Evolutionary conservation across 108 stramenopile genomes (phyloP).

Genomic region (Craspedostauros australis): DNA sequence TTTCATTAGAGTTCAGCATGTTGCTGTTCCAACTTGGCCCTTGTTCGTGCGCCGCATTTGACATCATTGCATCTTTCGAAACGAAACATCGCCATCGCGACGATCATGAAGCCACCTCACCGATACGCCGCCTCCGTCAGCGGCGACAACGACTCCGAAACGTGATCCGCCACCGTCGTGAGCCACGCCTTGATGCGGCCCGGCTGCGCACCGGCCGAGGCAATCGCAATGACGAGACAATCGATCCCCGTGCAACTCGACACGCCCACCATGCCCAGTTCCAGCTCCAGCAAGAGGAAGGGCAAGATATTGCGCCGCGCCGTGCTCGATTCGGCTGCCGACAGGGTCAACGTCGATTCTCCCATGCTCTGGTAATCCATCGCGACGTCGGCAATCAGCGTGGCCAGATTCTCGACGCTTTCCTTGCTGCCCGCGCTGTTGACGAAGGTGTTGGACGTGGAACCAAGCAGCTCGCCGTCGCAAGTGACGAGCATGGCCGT

Average conservation of each 20-base stretch:
- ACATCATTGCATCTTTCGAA: no score
- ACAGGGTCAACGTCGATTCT: no score
- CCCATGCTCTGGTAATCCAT: slow-evolving; percentile 56
- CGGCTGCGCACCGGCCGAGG: slow-evolving; percentile 50
- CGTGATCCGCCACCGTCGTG: slow-evolving; percentile 52
- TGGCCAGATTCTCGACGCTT: slow-evolving; percentile 50
- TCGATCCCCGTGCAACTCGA: slow-evolving; percentile 52
- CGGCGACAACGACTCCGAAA: slow-evolving; percentile 69
- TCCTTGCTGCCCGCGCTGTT: slow-evolving; percentile 16
- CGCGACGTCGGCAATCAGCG: slow-evolving; percentile 72
- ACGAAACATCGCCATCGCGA: no score
- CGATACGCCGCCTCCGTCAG: slow-evolving; percentile 21
- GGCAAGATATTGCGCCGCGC: no score
- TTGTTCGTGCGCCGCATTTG: no score
- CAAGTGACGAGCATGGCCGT: slow-evolving; percentile 65
- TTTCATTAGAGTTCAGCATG: no score
- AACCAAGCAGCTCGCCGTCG: slow-evolving; percentile 70
- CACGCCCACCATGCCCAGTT: slow-evolving; percentile 57
- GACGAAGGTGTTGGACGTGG: slow-evolving; percentile 20
- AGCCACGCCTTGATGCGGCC: slow-evolving; percentile 67
- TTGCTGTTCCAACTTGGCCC: no score
- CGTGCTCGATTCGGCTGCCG: no score
- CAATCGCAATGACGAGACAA: slow-evolving; percentile 73
- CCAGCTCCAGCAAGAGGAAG: slow-evolving; percentile 40
- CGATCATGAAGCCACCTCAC: no score